Evolutionary conservation across 345 rosid species (phyloP), one percentile per base, ranked within the genome.

Genomic region (Tarenaya hassleriana): DNA sequence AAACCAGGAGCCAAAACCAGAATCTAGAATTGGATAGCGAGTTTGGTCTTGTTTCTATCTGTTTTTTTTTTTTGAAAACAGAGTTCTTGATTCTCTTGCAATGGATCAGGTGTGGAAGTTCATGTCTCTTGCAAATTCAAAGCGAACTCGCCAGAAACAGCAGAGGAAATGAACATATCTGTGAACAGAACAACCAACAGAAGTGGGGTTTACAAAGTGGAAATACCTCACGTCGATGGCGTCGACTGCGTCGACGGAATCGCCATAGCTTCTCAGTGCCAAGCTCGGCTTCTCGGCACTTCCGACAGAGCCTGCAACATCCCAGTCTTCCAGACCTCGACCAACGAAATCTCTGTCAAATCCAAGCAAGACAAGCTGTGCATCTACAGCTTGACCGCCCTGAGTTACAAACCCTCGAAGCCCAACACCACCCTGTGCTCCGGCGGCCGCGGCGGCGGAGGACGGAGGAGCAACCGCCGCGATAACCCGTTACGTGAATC

Each of bases 291-390:
- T 16, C 60, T 87, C 12, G 52, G 63, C 19, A 72, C 80, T 41
- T 60, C 81, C n/a, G 21, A 58, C 39, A 39, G 61, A 42, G 52
- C 52, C 35, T 84, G 96, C 74, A 63, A 67, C 47, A 35, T 74
- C 62, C 90, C 90, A 0, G 83, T 72, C 42, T 34, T 76, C 34
- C 78, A 63, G 18, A 69, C 75, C 5, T 70, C 90, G 21, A 52
- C 84, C 12, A 73, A 76, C 52, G 82, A 84, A 73, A 72, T 92
- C 40, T 71, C 95, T 0, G 59, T 81, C 41, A 92, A 85, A 40
- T 84, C 94, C 1, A 92, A 77, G 50, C 84, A 81, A 40, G 80
- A 81, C 20, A 87, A 73, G n/a, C 70, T 81, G 51, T 92, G 96
- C 50, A 78, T 92, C 63, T 87, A 77, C 75, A 81, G 94, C 81